phyloP scores from a whole-genome alignment of 2,329 filamentous ascomycete genomes.

The Leptoxyphium fumago region DNA sequence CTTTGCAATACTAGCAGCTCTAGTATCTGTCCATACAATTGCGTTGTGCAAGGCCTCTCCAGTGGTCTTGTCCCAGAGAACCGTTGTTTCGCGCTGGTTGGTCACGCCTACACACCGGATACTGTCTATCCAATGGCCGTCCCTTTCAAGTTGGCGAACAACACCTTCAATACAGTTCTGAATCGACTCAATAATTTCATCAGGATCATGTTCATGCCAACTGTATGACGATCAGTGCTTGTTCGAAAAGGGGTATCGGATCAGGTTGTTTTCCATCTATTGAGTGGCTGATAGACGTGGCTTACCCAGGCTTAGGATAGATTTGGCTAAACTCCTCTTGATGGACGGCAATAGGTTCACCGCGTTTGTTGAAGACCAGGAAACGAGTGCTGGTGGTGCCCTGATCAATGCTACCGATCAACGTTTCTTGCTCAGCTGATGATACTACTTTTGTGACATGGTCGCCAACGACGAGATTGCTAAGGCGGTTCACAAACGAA shows the following conservation, averaged over 20 bases:
- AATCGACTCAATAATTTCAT: slow-evolving; percentile 60
- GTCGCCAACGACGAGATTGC: neutral
- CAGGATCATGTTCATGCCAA: slow-evolving; percentile 82
- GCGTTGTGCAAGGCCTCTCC: slow-evolving; percentile 72
- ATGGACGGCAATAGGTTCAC: slow-evolving; percentile 65
- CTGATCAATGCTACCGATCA: slow-evolving; percentile 79
- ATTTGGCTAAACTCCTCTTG: slow-evolving; percentile 78
- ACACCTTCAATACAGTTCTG: slow-evolving; percentile 68
- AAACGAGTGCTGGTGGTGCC: slow-evolving; percentile 83
- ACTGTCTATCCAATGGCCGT: slow-evolving; percentile 51
- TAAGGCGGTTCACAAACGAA: neutral
- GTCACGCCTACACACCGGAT: slow-evolving; percentile 75
- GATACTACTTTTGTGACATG: slow-evolving; percentile 5
- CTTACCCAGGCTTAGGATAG: slow-evolving; percentile 73
- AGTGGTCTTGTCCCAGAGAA: slow-evolving; percentile 70
- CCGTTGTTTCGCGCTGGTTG: slow-evolving; percentile 77
- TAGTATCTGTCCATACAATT: slow-evolving; percentile 81
- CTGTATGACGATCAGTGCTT: slow-evolving; percentile 26
- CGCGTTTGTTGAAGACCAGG: slow-evolving; percentile 71
- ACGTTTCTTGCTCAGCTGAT: slow-evolving; percentile 35
- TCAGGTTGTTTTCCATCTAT: too few species aligned
- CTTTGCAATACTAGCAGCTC: slow-evolving; percentile 60
- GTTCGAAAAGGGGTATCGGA: too few species aligned
- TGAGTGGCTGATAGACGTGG: slow-evolving; percentile 8
- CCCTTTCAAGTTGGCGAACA: slow-evolving; percentile 52